Evolutionary conservation across 306 rosid genomes (phyloP).

Genomic region (Fagus sylvatica): DNA sequence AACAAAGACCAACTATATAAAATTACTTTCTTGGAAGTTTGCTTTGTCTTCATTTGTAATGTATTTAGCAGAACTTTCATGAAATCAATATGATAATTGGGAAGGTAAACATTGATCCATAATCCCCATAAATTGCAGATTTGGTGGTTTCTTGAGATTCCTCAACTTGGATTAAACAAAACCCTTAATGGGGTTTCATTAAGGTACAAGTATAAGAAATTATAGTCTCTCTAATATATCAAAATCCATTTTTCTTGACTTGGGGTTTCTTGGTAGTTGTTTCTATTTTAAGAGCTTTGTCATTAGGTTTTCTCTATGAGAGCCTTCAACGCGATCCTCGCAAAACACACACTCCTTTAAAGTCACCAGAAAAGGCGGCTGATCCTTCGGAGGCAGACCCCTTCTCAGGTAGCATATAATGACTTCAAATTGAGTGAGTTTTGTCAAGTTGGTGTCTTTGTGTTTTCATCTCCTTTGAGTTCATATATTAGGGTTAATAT

Average conservation of each 20-base stretch:
- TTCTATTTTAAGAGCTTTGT: conserved; percentile 36
- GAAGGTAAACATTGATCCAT: conserved; percentile 29
- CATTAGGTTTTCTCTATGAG: conserved; percentile 28
- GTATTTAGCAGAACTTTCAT: conserved; percentile 39
- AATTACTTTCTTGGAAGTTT: conserved; percentile 51
- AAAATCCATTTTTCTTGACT: conserved; percentile 40
- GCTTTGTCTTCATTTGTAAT: conserved; percentile 45
- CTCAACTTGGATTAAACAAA: conserved; percentile 43
- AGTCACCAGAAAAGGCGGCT: conserved; percentile 93
- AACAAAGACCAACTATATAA: conserved; percentile 27
- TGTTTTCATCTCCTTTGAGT: conserved; percentile 15
- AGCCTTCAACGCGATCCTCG: conserved; percentile 36
- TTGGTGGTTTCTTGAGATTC: conserved; percentile 63
- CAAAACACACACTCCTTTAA: conserved; percentile 53
- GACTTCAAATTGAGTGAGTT: conserved; percentile 52
- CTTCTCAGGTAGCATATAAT: conserved; percentile 78
- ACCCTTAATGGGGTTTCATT: conserved; percentile 1
- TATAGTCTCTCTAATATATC: conserved; percentile 1
- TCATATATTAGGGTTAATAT: conserved; percentile 26
- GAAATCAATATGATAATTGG: conserved; percentile 42
- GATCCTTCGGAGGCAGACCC: conserved; percentile 87
- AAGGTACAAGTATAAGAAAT: conserved; percentile 20
- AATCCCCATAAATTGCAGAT: conserved; percentile 50
- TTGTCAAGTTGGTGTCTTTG: conserved; percentile 35
- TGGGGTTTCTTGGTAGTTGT: conserved; percentile 51